Evolutionary conservation across 1,284 basidiomycete genomes (phyloP).

Genomic region (Sanghuangporus baumii): DNA sequence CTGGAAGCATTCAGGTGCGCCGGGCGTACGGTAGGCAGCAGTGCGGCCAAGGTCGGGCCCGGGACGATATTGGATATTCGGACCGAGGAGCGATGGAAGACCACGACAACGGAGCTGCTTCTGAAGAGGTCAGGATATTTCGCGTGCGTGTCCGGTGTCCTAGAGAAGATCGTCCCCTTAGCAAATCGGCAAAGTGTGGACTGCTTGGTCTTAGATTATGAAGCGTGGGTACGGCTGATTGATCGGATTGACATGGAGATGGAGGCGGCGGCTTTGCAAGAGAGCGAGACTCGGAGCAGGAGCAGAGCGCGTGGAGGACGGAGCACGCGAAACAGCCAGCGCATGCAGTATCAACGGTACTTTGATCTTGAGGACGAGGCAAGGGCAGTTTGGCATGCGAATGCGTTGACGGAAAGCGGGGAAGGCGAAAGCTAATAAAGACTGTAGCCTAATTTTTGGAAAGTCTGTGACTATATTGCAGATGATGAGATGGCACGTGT

Average conservation of each 20-base stretch:
- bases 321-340: conserved; percentile 52
- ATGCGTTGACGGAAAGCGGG: conserved; percentile 21
- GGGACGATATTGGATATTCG: background rate
- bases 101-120: conserved; percentile 22
- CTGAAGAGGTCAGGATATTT: conserved; percentile 41
- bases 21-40: background rate
- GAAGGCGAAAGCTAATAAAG: conserved; percentile 10
- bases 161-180: conserved; percentile 34
- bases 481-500: background rate
- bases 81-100: conserved; percentile 9
- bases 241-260: conserved; percentile 36
- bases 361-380: conserved; percentile 35
- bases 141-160: conserved; percentile 26
- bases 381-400: conserved; percentile 29
- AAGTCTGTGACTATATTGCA: background rate
- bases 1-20: background rate
- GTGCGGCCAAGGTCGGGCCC: background rate
- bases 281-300: conserved; percentile 24
- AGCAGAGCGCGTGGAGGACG: conserved; percentile 31
- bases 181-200: conserved; percentile 35
- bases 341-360: conserved; percentile 35
- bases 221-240: conserved; percentile 66
- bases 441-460: background rate
- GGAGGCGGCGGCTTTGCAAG: conserved; percentile 28
- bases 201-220: conserved; percentile 60